A percentile compares a stretch with the other conserved stretches of the same genome.
Conservation (phyloP, 345 rosid species). For the Psidium guajava region DNA sequence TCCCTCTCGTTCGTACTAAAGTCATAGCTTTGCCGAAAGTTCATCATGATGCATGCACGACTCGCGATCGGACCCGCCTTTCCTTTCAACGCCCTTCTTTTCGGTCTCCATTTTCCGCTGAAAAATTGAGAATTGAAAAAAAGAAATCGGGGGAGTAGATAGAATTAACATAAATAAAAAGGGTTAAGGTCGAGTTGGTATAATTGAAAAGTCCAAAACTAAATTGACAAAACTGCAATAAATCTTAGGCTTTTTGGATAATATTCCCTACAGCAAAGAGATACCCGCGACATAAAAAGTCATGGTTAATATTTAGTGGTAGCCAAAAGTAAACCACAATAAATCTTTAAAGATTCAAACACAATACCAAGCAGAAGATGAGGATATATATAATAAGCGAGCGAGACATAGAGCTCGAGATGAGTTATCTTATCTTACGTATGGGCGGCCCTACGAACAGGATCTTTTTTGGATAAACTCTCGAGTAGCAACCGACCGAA, state of each 20-base stretch:
- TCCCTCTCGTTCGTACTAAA: not conserved
- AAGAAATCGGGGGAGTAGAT: too few species aligned
- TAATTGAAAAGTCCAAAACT: too few species aligned
- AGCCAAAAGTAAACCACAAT: too few species aligned
- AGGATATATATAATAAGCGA: not conserved
- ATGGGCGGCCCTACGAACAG: not conserved
- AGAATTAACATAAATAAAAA: too few species aligned
- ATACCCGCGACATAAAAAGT: too few species aligned
- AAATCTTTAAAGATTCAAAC: too few species aligned
- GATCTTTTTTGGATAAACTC: not conserved
- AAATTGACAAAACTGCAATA: too few species aligned
- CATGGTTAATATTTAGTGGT: too few species aligned
- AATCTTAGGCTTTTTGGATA: too few species aligned
- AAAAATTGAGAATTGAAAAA: too few species aligned
- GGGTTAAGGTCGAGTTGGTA: too few species aligned
- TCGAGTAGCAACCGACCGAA: not conserved
- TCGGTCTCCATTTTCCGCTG: not conserved
- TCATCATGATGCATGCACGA: not conserved
- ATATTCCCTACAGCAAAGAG: too few species aligned
- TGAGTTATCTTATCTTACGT: not conserved
- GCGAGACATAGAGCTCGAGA: not conserved
- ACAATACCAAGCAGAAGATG: accelerated
- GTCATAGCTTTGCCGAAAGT: not conserved
- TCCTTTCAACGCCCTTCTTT: not conserved
- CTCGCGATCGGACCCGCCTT: not conserved